A percentile compares a stretch with the other conserved stretches of the same genome.
Evolutionary conservation across 768 basidiomycete genomes (phyloP).

Genomic region (Chalciporus chontae): DNA sequence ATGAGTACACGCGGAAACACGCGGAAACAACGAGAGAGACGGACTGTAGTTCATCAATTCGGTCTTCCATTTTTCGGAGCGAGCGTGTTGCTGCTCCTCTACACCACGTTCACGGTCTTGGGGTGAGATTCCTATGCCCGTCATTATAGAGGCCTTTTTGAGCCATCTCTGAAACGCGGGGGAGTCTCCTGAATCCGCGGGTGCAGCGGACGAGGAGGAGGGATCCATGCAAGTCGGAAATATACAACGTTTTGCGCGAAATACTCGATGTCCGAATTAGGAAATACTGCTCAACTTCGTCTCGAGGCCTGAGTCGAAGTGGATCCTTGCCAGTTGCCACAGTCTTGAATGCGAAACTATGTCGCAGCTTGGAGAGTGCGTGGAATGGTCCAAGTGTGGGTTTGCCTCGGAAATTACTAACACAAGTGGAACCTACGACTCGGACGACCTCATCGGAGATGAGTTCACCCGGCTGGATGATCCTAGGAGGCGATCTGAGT

Average conservation of each 20-base stretch:
- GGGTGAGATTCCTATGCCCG: constrained; percentile 47
- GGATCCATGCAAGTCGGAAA: constrained; percentile 30
- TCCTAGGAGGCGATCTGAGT: too few species aligned
- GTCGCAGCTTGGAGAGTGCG: too few species aligned
- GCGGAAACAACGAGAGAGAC: constrained; percentile 28
- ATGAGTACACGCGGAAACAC: constrained; percentile 10
- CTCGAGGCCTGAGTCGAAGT: too few species aligned
- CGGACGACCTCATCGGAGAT: too few species aligned
- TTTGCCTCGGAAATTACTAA: too few species aligned
- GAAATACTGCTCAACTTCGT: background rate
- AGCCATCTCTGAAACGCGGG: constrained; percentile 50
- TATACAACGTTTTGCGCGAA: background rate
- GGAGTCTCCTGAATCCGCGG: constrained; percentile 21
- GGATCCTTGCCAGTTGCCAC: too few species aligned
- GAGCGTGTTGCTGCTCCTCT: constrained; percentile 36
- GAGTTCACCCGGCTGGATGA: too few species aligned
- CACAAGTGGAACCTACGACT: too few species aligned
- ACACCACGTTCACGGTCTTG: constrained; percentile 38
- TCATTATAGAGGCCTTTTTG: constrained; percentile 42
- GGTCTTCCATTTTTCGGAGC: constrained; percentile 68
- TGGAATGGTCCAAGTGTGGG: too few species aligned
- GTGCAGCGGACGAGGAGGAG: constrained; percentile 18
- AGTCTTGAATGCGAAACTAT: too few species aligned
- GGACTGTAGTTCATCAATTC: constrained; percentile 68
- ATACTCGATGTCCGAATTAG: background rate